Evolutionary conservation across 345 rosid species (phyloP), one percentile per base, ranked within the genome.

Genomic region (Moringa oleifera): DNA sequence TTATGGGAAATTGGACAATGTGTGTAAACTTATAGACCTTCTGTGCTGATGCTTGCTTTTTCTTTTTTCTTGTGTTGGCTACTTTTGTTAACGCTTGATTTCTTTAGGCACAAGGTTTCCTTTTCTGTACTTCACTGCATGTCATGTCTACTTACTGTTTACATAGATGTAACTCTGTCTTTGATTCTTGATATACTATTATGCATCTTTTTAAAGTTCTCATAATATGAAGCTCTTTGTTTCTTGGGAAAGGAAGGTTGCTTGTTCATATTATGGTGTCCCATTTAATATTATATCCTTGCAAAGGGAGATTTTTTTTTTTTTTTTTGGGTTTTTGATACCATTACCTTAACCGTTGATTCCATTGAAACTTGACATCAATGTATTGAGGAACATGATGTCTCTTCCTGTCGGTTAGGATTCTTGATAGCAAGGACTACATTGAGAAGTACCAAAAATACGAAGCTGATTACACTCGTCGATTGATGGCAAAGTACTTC

Each of bases 401-500:
- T 51, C 15, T 18, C 55, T 41, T 28, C 28, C 9, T 59, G 46
- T 55, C 65, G 57, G 57, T 55, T 59, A 84, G 89, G 65, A 64
- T 71, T 72, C 79, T 74, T 8, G 80, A 80, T 55, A 65, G 70
- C 23, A 62, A 57, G 1, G 84, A 80, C 63, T 74, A 76, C 66
- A 55, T 68, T 31, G 88, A 82, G 49, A 92, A 84, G 78, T 84
- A 54, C 64, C 61, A 63, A 76, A 81, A 65, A 25, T 87, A 82
- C 46, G 91, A 87, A 78, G 77, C 76, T 57, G 86, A 84, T 66
- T 84, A 79, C 65, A 80, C 79, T 52, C 73, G 46, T 21, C 66
- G 78, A 18, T 55, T 89, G 59, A 53, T 85, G 79, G 77, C 83
- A 8, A 87, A 84, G 52, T 84, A 92, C 73, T 84, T 87, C 84